A percentile compares a stretch with the other conserved stretches of the same genome.
Conservation (phyloP, 768 basidiomycete species). For the Hebeloma cylindrosporum region DNA sequence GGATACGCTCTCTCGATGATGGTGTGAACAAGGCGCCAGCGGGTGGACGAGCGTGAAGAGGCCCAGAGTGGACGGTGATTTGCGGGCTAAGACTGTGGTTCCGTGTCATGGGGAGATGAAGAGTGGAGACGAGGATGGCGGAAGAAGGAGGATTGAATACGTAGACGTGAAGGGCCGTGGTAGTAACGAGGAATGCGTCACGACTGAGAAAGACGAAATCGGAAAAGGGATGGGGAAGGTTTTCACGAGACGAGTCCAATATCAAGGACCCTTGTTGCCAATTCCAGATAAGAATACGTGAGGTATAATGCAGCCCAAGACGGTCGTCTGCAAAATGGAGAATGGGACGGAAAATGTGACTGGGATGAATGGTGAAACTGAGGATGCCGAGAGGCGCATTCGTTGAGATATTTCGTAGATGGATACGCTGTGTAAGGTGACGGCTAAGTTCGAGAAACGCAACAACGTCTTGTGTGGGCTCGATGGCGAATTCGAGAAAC, state of each 20-base stretch:
- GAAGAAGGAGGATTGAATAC: not conserved
- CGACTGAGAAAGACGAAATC: conserved; percentile 2
- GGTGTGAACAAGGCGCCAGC: not conserved
- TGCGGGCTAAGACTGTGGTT: not conserved
- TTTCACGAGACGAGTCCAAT: not conserved
- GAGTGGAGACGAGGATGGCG: not conserved
- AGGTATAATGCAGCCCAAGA: conserved; percentile 5
- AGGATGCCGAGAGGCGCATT: conserved; percentile 2
- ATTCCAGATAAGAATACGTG: conserved; percentile 11
- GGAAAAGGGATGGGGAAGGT: not conserved
- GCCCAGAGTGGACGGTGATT: conserved; percentile 1
- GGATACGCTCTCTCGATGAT: conserved; percentile 1
- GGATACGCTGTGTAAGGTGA: not conserved
- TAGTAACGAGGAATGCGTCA: conserved; percentile 1
- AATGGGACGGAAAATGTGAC: not conserved
- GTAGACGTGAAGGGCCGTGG: conserved; percentile 5
- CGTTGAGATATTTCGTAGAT: conserved; percentile 8
- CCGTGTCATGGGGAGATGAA: conserved; percentile 6
- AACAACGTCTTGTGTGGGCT: conserved; percentile 11
- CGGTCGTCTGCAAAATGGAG: conserved; percentile 9
- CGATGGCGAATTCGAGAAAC: conserved; percentile 8
- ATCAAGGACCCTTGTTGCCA: conserved; percentile 8
- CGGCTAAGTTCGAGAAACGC: conserved; percentile 5
- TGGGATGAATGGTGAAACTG: not conserved
- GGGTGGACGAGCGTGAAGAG: conserved; percentile 1